Percentiles rank a stretch among this genome's conserved stretches.
phyloP scores from a whole-genome alignment of 2,329 filamentous ascomycete genomes.

The Epichloe glyceriae region DNA sequence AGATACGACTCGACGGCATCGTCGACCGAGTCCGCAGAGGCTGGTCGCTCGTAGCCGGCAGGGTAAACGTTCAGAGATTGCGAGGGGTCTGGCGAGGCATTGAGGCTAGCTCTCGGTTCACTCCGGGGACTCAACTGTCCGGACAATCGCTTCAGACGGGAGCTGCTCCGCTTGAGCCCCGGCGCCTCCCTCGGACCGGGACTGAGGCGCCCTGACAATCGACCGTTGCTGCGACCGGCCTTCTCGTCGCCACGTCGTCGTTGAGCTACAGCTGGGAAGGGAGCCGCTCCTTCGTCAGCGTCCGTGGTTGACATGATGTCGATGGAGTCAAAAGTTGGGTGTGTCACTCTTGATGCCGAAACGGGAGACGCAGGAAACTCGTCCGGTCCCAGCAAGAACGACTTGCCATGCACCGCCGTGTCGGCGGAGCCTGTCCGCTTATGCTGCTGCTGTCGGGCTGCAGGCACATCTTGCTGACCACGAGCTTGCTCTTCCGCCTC shows the following conservation, averaged over 20 bases:
- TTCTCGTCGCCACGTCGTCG: constrained; percentile 39
- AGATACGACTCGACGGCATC: constrained; percentile 78
- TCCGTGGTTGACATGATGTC: constrained; percentile 20
- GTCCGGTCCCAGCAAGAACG: constrained; percentile 13
- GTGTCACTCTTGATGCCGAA: constrained; percentile 8
- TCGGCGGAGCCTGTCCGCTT: constrained; percentile 5
- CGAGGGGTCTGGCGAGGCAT: constrained; percentile 13
- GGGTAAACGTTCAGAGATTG: constrained; percentile 18
- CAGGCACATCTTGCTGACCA: neutral
- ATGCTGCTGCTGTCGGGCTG: neutral
- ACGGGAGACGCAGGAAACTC: constrained; percentile 11
- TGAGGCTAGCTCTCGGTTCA: constrained; percentile 22
- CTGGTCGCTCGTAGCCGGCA: constrained; percentile 56
- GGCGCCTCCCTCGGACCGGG: constrained; percentile 33
- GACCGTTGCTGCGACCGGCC: constrained; percentile 30
- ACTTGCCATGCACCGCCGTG: constrained; percentile 3
- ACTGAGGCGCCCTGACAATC: constrained; percentile 34
- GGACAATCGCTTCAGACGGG: constrained; percentile 46
- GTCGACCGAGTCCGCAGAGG: constrained; percentile 76
- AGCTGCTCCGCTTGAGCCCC: constrained; percentile 41
- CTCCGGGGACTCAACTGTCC: constrained; percentile 29
- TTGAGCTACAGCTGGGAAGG: constrained; percentile 55
- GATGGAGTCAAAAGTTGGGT: constrained; percentile 13
- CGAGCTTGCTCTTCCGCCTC: constrained; percentile 25
- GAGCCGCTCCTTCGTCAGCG: constrained; percentile 54